A percentile compares a stretch with the other conserved stretches of the same genome.
phyloP scores from a whole-genome alignment of 2,329 filamentous ascomycete genomes.

The Pezicula carpinea region DNA sequence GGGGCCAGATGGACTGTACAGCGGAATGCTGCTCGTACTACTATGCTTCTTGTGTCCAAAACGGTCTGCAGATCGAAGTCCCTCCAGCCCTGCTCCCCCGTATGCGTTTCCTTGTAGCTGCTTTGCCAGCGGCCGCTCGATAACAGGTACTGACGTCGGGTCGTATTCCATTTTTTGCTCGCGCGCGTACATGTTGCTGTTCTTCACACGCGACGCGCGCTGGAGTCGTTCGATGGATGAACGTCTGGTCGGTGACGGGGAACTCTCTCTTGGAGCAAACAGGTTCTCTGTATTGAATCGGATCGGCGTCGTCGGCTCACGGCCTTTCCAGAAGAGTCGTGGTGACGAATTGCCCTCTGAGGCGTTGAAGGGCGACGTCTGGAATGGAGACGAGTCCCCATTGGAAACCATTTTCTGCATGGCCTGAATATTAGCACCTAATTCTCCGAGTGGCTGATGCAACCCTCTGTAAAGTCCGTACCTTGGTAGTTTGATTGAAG shows the following conservation, averaged over 20 bases:
- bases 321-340: constrained; percentile 83
- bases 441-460: constrained; percentile 15
- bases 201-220: constrained; percentile 91
- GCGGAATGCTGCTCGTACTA: constrained; percentile 56
- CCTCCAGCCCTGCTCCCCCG: constrained; percentile 50
- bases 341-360: constrained; percentile 63
- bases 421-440: constrained; percentile 19
- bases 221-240: constrained; percentile 95
- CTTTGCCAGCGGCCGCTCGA: constrained; percentile 78
- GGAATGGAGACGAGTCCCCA: constrained; percentile 77
- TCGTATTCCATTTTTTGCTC: constrained; percentile 94
- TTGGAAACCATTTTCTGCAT: constrained; percentile 62
- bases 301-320: constrained; percentile 63
- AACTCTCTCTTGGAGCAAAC: constrained; percentile 50
- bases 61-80: constrained; percentile 46
- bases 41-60: constrained; percentile 47
- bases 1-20: constrained; percentile 49
- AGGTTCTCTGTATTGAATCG: constrained; percentile 66
- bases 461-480: constrained; percentile 35
- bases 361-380: constrained; percentile 68
- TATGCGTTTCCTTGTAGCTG: constrained; percentile 68
- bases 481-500: constrained; percentile 73
- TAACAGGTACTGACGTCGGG: constrained; percentile 67
- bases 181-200: constrained; percentile 93
- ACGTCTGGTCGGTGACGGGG: constrained; percentile 66